Base-by-base conservation (phyloP, 2,329 filamentous ascomycete species). In the Exophiala spinifera region DNA sequence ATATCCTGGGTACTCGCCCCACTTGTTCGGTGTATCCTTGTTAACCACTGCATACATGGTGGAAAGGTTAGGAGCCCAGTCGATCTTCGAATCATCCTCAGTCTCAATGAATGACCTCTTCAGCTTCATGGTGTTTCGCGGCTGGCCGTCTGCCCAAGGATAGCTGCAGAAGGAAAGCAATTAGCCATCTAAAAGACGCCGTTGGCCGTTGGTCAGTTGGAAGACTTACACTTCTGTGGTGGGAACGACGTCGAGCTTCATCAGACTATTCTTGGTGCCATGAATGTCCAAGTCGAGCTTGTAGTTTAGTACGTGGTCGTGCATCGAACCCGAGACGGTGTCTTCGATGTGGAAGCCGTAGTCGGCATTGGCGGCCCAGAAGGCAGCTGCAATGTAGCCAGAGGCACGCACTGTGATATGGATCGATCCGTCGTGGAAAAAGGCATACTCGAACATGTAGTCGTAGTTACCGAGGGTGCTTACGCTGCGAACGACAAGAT, bases 391-490 rank as follows among this genome's bases (percentile, higher is more conserved):
- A 53, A 73, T 70, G 46, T 51, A 51, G 19, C 58, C 58, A 25
- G 48, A 53, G 19, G 79, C 78, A 6, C 76, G 69, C 0, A 79
- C 76, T 42, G 79, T 75, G 25, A 81, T 73, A 6, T 75, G 68
- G 2, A 83, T 73, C 3, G 72, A 74, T 2, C 79, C 79, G 54
- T 82, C 79, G 4, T 76, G 56, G 58, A 71, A 72, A 63, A 82
- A 81, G 5, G 67, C 64, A 60, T 79, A 81, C 28, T 70, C 71
- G 47, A 80, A 76, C 13, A 74, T 72, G 57, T 74, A 76, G 57
- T 82, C 79, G 61, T 82, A 81, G 65, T 82, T 82, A 1, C 77
- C 78, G 3, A 82, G 73, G 0, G 78, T 80, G 0, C 72, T 70
- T 3, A 81, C 72, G 1, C 69, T 71, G 0, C 79, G 70, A 3